Percentiles rank a stretch among this genome's conserved stretches.
Conservation (phyloP, 139 green algal genomes). For the Closterium sp. region DNA sequence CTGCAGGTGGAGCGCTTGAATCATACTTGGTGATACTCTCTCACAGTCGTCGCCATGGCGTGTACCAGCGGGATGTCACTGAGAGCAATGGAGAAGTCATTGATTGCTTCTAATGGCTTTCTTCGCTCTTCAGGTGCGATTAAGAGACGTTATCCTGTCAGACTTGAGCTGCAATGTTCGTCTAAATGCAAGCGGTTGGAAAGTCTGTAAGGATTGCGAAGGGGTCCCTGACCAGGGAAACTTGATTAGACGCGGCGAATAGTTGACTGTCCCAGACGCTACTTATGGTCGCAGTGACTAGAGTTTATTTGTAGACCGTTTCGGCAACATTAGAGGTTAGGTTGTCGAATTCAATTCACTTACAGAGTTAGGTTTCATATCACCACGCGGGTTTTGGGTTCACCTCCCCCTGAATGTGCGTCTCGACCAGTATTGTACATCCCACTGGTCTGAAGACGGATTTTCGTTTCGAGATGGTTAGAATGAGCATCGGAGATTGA, state of each 20-base stretch:
- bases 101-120: background rate
- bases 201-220: no score
- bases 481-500: background rate
- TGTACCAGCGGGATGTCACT: background rate
- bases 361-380: no score
- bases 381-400: background rate
- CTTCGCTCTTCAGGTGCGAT: background rate
- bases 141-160: background rate
- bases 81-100: background rate
- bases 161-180: no score
- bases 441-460: background rate
- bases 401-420: background rate
- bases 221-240: background rate
- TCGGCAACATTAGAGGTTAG: no score
- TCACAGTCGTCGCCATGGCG: background rate
- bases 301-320: no score
- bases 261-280: background rate
- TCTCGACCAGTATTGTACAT: background rate
- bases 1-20: background rate
- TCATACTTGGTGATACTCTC: background rate
- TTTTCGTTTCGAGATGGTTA: background rate
- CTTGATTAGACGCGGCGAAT: background rate
- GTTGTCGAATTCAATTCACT: no score
- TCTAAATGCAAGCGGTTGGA: no score
- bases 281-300: no score